These are phyloP conservation scores for Aspergillus uvarum DNA, from an alignment of 2,329 filamentous ascomycete genomes.

Conservation along the genomic window DNA sequence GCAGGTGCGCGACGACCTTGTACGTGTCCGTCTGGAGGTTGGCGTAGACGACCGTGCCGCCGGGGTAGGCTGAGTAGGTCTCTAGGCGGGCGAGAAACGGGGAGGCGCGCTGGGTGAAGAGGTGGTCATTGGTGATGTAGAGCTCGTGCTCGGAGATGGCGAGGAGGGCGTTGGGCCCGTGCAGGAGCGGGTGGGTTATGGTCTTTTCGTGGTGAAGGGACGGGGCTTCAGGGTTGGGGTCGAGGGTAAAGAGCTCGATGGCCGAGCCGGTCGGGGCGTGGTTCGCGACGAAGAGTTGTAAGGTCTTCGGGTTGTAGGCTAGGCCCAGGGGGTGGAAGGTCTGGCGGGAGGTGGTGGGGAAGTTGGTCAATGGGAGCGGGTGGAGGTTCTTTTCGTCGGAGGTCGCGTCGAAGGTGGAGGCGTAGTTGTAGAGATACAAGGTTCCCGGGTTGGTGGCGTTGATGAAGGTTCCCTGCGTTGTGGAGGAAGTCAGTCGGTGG, in stretches of 20 bases:
- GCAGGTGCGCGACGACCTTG: constrained; percentile 12
- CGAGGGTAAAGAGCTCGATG: constrained; percentile 17
- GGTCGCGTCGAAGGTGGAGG: not conserved
- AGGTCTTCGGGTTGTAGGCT: constrained; percentile 13
- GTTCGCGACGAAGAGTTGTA: constrained; percentile 17
- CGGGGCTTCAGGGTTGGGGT: not conserved
- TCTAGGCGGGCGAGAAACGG: constrained; percentile 7
- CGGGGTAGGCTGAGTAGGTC: constrained; percentile 13
- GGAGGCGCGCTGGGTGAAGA: constrained; percentile 1
- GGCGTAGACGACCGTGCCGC: constrained; percentile 12
- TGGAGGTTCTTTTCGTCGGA: not conserved
- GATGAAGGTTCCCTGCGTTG: constrained; percentile 9
- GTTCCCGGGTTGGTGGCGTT: not conserved
- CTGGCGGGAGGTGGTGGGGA: not conserved
- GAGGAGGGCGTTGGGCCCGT: constrained; percentile 16
- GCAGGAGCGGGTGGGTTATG: constrained; percentile 10
- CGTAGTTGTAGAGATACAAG: constrained; percentile 10
- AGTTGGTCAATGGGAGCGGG: not conserved
- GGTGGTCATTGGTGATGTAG: constrained; percentile 21
- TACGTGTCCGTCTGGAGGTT: constrained; percentile 10
- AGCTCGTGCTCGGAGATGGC: constrained; percentile 11
- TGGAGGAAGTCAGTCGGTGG: too few species aligned
- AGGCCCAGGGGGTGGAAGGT: constrained; percentile 19
- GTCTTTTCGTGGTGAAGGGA: constrained; percentile 8
- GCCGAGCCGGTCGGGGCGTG: constrained; percentile 16